These are phyloP conservation scores for Lophiostoma macrostomum DNA, from an alignment of 495 filamentous ascomycete genomes.

Conservation along the genomic window DNA sequence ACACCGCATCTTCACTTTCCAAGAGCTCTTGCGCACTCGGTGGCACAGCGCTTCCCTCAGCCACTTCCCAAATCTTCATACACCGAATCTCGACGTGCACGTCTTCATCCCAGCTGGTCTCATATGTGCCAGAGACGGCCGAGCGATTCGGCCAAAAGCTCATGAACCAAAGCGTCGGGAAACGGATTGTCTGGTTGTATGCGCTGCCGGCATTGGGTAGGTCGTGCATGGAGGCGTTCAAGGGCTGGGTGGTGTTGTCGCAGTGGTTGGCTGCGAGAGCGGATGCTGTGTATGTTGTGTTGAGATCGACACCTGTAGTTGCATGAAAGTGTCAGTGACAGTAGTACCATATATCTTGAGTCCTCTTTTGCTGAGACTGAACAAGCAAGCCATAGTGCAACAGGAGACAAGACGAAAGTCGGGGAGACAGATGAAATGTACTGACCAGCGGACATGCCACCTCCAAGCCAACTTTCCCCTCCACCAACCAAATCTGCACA, in stretches of 20 bases:
- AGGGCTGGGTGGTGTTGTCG: background rate
- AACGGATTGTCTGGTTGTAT: conserved; percentile 3
- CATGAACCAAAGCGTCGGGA: background rate
- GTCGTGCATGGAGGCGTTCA: background rate
- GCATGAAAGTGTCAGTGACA: no score
- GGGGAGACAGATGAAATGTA: background rate
- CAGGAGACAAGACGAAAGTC: background rate
- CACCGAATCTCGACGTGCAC: conserved; percentile 10
- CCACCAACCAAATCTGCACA: background rate
- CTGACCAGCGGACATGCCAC: background rate
- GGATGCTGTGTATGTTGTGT: background rate
- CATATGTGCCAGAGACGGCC: background rate
- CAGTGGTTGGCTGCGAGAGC: background rate
- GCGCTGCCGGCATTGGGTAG: no score
- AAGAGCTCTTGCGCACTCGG: no score
- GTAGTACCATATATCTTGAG: no score
- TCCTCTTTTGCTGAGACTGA: no score
- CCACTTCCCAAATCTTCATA: background rate
- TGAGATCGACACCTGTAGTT: background rate
- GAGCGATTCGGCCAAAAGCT: background rate
- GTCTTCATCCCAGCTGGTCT: background rate
- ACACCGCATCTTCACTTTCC: no score
- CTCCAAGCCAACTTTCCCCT: background rate
- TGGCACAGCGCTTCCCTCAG: conserved; percentile 2
- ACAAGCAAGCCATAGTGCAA: no score